Evolutionary conservation across 805 yeast species (phyloP).

Genomic region (Wickerhamomyces chambardii): DNA sequence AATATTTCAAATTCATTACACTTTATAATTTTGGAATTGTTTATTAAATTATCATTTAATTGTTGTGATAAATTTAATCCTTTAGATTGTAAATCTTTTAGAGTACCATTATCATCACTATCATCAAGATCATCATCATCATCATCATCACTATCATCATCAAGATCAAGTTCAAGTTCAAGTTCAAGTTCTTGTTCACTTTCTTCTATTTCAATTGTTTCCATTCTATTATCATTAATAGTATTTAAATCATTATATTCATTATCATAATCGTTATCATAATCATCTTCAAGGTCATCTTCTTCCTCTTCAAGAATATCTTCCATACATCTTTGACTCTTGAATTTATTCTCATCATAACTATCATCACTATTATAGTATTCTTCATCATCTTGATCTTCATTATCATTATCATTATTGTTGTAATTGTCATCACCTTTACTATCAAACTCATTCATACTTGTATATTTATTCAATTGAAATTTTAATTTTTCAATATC

Average conservation of each 20-base stretch:
- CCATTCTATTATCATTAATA: no score
- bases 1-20: slow-evolving; percentile 10
- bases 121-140: background rate
- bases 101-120: no score
- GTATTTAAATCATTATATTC: background rate
- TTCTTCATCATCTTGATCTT: background rate
- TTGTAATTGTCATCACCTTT: no score
- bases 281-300: slow-evolving; percentile 1
- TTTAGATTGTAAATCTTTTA: background rate
- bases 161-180: no score
- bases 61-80: slow-evolving; percentile 2
- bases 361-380: slow-evolving; percentile 1
- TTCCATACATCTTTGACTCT: no score
- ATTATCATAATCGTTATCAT: background rate
- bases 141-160: background rate
- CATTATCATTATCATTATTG: background rate
- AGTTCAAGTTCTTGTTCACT: no score
- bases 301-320: no score
- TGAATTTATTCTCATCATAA: background rate
- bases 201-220: no score
- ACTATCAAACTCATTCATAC: no score
- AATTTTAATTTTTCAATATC: slow-evolving; percentile 1
- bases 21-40: slow-evolving; percentile 4
- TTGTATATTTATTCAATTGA: background rate
- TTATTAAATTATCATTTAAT: slow-evolving; percentile 5